Percentiles rank a stretch among this genome's conserved stretches.
Conservation (phyloP, 2,329 filamentous ascomycete species). For the Penicillium sp. region DNA sequence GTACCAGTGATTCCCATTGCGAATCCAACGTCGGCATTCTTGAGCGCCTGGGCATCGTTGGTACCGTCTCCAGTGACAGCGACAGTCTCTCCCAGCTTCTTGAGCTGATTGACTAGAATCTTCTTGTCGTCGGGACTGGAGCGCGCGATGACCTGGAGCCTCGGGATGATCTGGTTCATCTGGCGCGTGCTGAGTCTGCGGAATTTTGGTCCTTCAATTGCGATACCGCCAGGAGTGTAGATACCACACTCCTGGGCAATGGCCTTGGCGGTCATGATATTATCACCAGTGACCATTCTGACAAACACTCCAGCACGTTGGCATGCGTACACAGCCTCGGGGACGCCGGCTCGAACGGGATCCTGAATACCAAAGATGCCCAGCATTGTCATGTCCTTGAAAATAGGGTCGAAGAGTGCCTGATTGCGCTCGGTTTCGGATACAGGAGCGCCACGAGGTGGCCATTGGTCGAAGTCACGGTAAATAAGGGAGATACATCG, state of each 20-base stretch:
- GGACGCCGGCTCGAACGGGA: conserved; percentile 70
- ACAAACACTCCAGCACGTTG: conserved; percentile 74
- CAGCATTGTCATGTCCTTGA: conserved; percentile 64
- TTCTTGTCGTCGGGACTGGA: conserved; percentile 76
- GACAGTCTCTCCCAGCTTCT: conserved; percentile 70
- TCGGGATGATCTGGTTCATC: conserved; percentile 65
- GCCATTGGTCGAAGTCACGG: conserved; percentile 81
- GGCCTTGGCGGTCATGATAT: conserved; percentile 71
- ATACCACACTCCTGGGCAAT: conserved; percentile 79
- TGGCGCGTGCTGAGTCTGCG: conserved; percentile 64
- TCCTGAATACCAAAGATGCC: conserved; percentile 77
- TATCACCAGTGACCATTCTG: conserved; percentile 83
- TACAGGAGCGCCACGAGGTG: conserved; percentile 60
- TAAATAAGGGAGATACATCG: conserved; percentile 82
- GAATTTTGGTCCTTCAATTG: conserved; percentile 76
- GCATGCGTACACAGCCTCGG: conserved; percentile 67
- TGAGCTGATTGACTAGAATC: conserved; percentile 66
- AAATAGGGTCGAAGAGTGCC: conserved; percentile 63
- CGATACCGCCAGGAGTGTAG: conserved; percentile 61
- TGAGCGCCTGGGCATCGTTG: conserved; percentile 77
- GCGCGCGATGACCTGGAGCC: conserved; percentile 66
- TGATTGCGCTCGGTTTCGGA: conserved; percentile 58
- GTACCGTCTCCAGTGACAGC: conserved; percentile 81
- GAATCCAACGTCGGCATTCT: conserved; percentile 77
- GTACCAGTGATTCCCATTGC: conserved; percentile 83